Base-by-base conservation (phyloP, 2,329 filamentous ascomycete species). In the Cladobotryum protrusum region DNA sequence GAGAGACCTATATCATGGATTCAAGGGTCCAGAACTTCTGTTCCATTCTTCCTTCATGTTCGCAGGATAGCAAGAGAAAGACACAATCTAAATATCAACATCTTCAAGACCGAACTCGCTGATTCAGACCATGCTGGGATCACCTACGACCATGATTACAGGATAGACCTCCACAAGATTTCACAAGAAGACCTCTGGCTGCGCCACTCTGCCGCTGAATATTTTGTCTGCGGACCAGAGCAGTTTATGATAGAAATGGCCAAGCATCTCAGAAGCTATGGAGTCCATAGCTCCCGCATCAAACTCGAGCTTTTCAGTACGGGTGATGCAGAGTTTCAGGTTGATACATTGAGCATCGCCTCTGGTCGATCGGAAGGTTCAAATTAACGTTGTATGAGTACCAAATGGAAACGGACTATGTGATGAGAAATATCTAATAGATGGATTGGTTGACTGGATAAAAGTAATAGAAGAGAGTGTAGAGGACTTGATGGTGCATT, bases 1-100 rank as follows among this genome's bases (percentile, higher is more conserved):
- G 64, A 66, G 40, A 72, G 79, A 3, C 73, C 74, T 19, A 63
- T 84, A 41, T 77, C 78, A 36, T 84, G 80, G 72, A 72, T 84
- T 49, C 81, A 84, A 61, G 79, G 77, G 18, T 76, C 77, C 4
- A 73, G 75, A 15, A 70, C 69, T 6, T 67, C 71, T 3, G 68
- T 73, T 1, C 77, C 80, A 1, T 84, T 84, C 60, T 72, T 74
- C 48, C 66, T 74, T 6, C 73, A 82, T 54, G 57, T 85, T 50
- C 66, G 72, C 7, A 62, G 64, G 1, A 63, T 82, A 34, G 63
- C 69, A 9, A 65, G 62, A 42, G 59, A 74, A 54, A 64, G 61
- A 29, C 56, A 60, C 37, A 66, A 59, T 46, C 58, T 69, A 54
- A 56, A 59, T 35, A 69, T 67, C 33, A 74, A 71, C 54, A 73